Base-by-base conservation (phyloP, 306 rosid species). In the Luffa aegyptiaca region DNA sequence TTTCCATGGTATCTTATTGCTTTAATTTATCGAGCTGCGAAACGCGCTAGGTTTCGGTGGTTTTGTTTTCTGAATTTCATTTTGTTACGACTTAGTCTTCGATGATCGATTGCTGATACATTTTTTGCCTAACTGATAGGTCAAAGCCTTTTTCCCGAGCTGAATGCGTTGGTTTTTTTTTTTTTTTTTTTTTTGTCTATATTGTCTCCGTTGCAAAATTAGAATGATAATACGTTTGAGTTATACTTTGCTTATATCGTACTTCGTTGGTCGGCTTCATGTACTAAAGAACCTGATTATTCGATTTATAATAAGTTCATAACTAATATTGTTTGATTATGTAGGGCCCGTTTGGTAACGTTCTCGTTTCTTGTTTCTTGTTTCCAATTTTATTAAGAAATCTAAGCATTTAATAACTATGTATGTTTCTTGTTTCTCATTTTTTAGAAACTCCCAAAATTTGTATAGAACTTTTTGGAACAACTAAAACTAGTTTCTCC, bases 1-100 rank as follows among this genome's bases (percentile, higher is more conserved):
- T 79, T 81, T 82, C 86, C 79, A 3, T 88, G 88, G 95, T 93
- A 93, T 37, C 68, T 53, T 5, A 8, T 76, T 6, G 39, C 21
- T 58, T 81, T 77, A 26, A 26, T 42, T 76, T 21, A 10, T 52
- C 68, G 5, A 53, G 3, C 36, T 76, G 56, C 39, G 6, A 70
- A 70, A 70, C 57, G 39, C 55, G 37, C 39, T 21, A 70, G 55
- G 56, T n/a, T 76, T 53, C 52, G 26, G 26, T n/a, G 26, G 2
- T 36, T 52, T 37, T 37, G 31, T 41, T 41, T 59, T 6, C 35
- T 57, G 14, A 57, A 36, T 59, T 68, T 21, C n/a, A 46, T 20
- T 53, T 53, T 10, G 51, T 18, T 52, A 53, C 69, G 16, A 0
- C 21, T 3, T 33, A 8, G 13, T 35, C 35, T 51, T 18, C 48